Percentiles rank a stretch among this genome's conserved stretches.
Conservation (phyloP, 2,329 filamentous ascomycete genomes). For the Colletotrichum cuscutae region DNA sequence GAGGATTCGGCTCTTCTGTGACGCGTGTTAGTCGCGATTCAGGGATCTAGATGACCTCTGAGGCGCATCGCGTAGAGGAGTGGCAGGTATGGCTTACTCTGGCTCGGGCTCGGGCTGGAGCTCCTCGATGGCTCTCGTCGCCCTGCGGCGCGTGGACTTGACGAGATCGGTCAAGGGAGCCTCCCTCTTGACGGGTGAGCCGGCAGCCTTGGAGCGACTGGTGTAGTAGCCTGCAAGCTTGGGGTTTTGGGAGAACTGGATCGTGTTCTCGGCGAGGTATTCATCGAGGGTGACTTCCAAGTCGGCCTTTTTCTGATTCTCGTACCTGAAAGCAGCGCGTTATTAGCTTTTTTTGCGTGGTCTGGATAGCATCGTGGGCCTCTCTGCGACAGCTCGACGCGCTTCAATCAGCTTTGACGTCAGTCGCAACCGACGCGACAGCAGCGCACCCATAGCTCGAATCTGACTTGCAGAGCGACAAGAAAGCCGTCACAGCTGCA, state of each 20-base stretch:
- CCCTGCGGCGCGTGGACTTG: conserved; percentile 58
- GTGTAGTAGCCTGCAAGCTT: conserved; percentile 81
- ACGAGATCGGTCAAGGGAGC: conserved; percentile 50
- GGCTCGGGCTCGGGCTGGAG: conserved; percentile 45
- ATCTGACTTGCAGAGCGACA: not conserved
- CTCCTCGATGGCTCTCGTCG: conserved; percentile 57
- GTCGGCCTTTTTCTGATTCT: conserved; percentile 80
- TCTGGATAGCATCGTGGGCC: conserved; percentile 38
- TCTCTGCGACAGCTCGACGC: conserved; percentile 29
- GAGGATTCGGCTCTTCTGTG: conserved; percentile 21
- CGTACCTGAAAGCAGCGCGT: conserved; percentile 62
- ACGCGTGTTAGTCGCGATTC: conserved; percentile 27
- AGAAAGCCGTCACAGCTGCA: not conserved
- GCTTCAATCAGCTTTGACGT: conserved; percentile 29
- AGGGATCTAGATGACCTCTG: not conserved
- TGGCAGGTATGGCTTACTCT: conserved; percentile 50
- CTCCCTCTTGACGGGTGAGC: conserved; percentile 72
- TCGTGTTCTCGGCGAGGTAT: conserved; percentile 75
- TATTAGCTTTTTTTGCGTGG: conserved; percentile 3
- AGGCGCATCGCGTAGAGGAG: not conserved
- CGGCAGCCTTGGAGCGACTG: conserved; percentile 67
- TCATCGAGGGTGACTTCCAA: conserved; percentile 81
- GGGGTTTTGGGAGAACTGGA: conserved; percentile 71
- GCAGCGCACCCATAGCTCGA: not conserved
- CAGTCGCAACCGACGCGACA: conserved; percentile 32